Evolutionary conservation across 495 filamentous ascomycete species (phyloP).

Genomic region (Tuber brumale): DNA sequence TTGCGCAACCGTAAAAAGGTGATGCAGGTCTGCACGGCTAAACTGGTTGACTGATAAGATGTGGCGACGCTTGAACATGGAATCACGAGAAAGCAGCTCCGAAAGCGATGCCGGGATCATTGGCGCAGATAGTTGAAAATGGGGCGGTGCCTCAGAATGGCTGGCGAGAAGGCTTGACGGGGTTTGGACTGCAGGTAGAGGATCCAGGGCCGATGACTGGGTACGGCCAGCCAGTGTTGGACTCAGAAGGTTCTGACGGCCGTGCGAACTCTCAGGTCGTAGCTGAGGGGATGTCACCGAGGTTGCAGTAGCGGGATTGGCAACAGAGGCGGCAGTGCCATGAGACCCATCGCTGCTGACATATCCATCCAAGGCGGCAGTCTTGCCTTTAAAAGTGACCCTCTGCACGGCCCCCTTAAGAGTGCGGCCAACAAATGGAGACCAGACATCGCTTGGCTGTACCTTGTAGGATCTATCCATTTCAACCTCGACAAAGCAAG

Average conservation of each 20-base stretch:
- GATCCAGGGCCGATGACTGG: slow-evolving; percentile 22
- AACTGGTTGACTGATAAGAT: slow-evolving; percentile 88
- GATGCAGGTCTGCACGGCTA: slow-evolving; percentile 73
- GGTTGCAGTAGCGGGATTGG: slow-evolving; percentile 51
- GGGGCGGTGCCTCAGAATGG: slow-evolving; percentile 39
- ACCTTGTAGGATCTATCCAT: slow-evolving; percentile 57
- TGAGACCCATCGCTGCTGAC: slow-evolving; percentile 52
- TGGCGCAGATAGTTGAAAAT: slow-evolving; percentile 39
- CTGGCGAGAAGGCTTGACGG: slow-evolving; percentile 46
- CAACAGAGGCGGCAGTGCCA: slow-evolving; percentile 72
- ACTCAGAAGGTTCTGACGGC: slow-evolving; percentile 28
- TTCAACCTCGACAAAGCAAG: slow-evolving; percentile 69
- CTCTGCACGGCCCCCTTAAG: slow-evolving; percentile 70
- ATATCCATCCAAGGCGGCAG: slow-evolving; percentile 68
- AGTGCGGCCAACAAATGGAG: slow-evolving; percentile 64
- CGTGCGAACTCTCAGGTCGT: slow-evolving; percentile 22
- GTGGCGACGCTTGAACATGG: slow-evolving; percentile 76
- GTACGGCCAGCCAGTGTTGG: slow-evolving; percentile 34
- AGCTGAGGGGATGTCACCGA: slow-evolving; percentile 43
- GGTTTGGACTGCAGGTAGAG: slow-evolving; percentile 29
- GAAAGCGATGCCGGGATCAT: slow-evolving; percentile 54
- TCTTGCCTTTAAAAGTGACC: slow-evolving; percentile 70
- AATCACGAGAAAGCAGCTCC: slow-evolving; percentile 63
- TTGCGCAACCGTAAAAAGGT: slow-evolving; percentile 90
- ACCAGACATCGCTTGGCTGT: slow-evolving; percentile 56